A percentile compares a stretch with the other conserved stretches of the same genome.
phyloP scores from a whole-genome alignment of 2,329 filamentous ascomycete species.

The Phoma herbarum region DNA sequence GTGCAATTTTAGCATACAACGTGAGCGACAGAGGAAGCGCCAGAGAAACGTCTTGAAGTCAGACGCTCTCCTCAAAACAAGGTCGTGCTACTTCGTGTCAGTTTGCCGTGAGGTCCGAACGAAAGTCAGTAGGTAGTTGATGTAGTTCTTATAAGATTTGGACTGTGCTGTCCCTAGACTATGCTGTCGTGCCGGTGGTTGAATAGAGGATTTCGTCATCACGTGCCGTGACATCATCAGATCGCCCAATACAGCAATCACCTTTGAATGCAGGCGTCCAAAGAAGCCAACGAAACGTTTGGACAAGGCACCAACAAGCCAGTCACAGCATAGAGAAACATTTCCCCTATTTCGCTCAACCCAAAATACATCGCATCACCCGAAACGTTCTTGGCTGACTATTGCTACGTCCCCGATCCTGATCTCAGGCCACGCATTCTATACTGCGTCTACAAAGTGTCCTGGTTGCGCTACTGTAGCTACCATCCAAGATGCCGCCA shows the following conservation, averaged over 20 bases:
- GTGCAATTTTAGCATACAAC: not conserved
- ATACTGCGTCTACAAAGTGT: not conserved
- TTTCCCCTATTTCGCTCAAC: not conserved
- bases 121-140: not conserved
- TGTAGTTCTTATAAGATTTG: not conserved
- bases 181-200: not conserved
- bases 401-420: not conserved
- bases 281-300: constrained; percentile 31
- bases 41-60: not conserved
- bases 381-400: not conserved
- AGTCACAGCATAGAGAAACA: not conserved
- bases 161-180: not conserved
- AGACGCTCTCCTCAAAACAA: not conserved
- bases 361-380: not conserved
- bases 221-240: constrained; percentile 40
- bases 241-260: constrained; percentile 32
- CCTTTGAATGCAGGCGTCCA: constrained; percentile 13
- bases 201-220: not conserved
- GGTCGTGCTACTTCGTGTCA: not conserved
- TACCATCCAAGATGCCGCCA: constrained; percentile 57
- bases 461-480: too few relatives aligned
- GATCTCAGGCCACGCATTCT: constrained; percentile 1
- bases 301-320: constrained; percentile 36
- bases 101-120: not conserved
- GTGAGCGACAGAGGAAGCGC: not conserved